Conservation (phyloP, 805 yeast species). For the Saccharomycopsis synnaedendra region DNA sequence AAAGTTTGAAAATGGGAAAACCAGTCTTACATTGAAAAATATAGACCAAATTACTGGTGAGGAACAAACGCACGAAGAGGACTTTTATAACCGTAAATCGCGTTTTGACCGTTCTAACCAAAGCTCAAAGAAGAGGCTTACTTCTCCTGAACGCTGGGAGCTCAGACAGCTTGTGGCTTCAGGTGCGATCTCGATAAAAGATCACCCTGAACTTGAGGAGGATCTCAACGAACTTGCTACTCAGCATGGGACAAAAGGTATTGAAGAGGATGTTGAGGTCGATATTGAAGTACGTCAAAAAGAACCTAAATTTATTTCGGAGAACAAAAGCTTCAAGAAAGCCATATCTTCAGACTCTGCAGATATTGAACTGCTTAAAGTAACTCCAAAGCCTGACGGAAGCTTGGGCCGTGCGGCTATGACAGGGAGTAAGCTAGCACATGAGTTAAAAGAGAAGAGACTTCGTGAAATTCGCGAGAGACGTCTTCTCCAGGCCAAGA, state of each 20-base stretch:
- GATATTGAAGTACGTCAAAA: constrained; percentile 65
- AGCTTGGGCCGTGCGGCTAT: constrained; percentile 65
- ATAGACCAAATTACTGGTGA: constrained; percentile 64
- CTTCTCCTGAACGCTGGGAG: constrained; percentile 91
- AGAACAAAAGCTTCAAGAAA: constrained; percentile 1
- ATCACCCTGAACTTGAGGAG: constrained; percentile 52
- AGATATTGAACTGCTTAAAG: constrained; percentile 38
- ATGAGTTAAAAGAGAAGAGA: constrained; percentile 51
- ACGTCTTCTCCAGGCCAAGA: constrained; percentile 24
- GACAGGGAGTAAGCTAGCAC: constrained; percentile 59
- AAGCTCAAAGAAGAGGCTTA: constrained; percentile 33
- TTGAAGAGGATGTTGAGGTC: constrained; percentile 37
- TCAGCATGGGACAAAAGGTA: constrained; percentile 14
- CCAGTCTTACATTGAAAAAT: constrained; percentile 57
- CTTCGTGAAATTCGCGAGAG: constrained; percentile 34
- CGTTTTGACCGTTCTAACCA: not conserved
- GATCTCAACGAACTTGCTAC: constrained; percentile 19
- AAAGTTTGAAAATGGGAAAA: constrained; percentile 30
- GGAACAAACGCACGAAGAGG: not conserved
- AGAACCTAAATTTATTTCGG: constrained; percentile 54
- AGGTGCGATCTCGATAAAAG: constrained; percentile 58
- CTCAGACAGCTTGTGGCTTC: constrained; percentile 70
- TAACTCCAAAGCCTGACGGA: constrained; percentile 70
- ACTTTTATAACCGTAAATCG: not conserved
- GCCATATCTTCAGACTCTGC: constrained; percentile 20